Percentiles rank a stretch among this genome's conserved stretches.
These are phyloP conservation scores for Lasiodiplodia gonubiensis DNA, from an alignment of 2,329 filamentous ascomycete genomes.

Conservation along the genomic window DNA sequence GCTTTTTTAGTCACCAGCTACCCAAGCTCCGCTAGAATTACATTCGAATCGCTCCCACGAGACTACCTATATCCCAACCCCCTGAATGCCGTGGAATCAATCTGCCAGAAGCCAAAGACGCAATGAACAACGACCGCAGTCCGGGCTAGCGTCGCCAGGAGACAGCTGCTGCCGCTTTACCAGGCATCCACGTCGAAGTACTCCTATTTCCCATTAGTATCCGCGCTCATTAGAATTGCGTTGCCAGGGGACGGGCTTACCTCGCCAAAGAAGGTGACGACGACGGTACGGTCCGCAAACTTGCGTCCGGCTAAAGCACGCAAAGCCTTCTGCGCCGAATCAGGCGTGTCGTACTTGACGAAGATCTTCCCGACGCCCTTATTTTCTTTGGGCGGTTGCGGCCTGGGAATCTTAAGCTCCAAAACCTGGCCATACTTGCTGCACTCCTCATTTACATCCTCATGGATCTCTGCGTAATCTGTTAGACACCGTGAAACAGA, in stretches of 20 bases:
- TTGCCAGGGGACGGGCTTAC: conserved; percentile 53
- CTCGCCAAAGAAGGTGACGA: conserved; percentile 96
- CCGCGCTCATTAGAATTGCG: neutral
- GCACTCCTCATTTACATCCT: conserved; percentile 93
- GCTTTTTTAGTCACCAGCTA: conserved; percentile 26
- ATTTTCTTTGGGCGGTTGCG: conserved; percentile 80
- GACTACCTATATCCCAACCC: conserved; percentile 2
- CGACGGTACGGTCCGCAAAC: conserved; percentile 94
- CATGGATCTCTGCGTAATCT: conserved; percentile 79
- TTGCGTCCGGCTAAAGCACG: conserved; percentile 91
- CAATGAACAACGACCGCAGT: conserved; percentile 3
- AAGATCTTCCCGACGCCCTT: conserved; percentile 97
- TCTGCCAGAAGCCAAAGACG: conserved; percentile 23
- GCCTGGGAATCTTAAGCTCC: conserved; percentile 92
- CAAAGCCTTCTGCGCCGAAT: conserved; percentile 82
- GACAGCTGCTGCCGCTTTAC: conserved; percentile 12
- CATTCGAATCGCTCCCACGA: conserved; percentile 23
- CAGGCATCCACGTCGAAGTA: conserved; percentile 32
- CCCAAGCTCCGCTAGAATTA: conserved; percentile 28
- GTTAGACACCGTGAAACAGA: conserved; percentile 43
- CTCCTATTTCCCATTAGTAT: conserved; percentile 28
- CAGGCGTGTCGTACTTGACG: conserved; percentile 84
- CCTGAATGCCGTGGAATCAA: conserved; percentile 18
- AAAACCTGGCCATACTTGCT: conserved; percentile 84
- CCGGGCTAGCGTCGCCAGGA: neutral